Evolutionary conservation across 345 rosid species (phyloP).

Genomic region (Salix udensis): DNA sequence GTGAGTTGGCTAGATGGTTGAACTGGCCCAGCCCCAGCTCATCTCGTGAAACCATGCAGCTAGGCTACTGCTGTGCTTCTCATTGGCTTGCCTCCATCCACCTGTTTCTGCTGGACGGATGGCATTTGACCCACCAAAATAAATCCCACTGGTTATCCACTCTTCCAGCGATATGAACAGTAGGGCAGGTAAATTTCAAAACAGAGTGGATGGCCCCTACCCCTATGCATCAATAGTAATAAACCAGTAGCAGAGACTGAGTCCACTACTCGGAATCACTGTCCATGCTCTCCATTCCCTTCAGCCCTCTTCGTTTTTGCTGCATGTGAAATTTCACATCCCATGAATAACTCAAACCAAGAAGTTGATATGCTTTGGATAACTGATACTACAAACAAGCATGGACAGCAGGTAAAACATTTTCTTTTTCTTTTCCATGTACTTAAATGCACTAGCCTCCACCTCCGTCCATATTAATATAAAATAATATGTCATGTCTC

Average conservation of each 20-base stretch:
- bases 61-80: too few relatives aligned
- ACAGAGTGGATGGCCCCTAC: background rate
- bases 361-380: background rate
- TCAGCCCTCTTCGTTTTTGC: conserved; percentile 61
- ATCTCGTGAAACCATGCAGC: background rate
- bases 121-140: background rate
- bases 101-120: background rate
- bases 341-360: background rate
- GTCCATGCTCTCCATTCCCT: conserved; percentile 64
- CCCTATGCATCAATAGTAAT: background rate
- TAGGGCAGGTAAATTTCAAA: background rate
- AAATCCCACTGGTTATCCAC: background rate
- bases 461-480: background rate
- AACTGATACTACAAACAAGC: too few relatives aligned
- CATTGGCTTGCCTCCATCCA: background rate
- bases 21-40: conserved; percentile 1
- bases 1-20: background rate
- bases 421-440: background rate
- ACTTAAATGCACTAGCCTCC: background rate
- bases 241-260: background rate
- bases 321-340: conserved; percentile 19
- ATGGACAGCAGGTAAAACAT: background rate
- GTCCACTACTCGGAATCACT: conserved; percentile 48
- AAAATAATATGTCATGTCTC: background rate
- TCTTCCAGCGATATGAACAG: background rate